These are phyloP conservation scores for Penicillium lagena DNA, from an alignment of 495 filamentous ascomycete genomes.

Conservation along the genomic window DNA sequence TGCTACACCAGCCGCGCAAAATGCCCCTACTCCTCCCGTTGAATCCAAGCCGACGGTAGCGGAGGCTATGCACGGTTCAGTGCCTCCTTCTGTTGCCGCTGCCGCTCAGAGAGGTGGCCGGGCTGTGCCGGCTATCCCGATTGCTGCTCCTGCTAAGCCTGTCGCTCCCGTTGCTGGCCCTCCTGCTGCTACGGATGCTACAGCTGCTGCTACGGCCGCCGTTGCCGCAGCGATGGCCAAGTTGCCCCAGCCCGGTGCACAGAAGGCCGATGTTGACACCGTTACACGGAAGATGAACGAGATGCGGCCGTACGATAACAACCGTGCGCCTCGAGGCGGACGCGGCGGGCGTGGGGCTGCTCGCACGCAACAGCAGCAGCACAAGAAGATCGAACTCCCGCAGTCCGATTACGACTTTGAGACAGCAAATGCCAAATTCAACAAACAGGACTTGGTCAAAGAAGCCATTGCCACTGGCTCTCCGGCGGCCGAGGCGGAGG, in stretches of 20 bases:
- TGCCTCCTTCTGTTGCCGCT: conserved; percentile 36
- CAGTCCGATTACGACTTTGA: conserved; percentile 90
- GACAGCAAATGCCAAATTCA: conserved; percentile 91
- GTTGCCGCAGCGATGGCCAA: conserved; percentile 90
- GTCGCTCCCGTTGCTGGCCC: conserved; percentile 33
- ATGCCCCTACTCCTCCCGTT: conserved; percentile 49
- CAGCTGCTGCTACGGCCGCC: conserved; percentile 74
- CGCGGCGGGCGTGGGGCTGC: conserved; percentile 52
- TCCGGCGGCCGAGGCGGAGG: conserved; percentile 42
- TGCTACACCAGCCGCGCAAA: conserved; percentile 32
- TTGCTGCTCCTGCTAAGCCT: conserved; percentile 32
- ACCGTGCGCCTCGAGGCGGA: conserved; percentile 45
- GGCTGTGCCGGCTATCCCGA: conserved; percentile 64
- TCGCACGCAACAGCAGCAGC: conserved; percentile 44
- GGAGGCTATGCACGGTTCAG: conserved; percentile 44
- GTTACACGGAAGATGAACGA: conserved; percentile 80
- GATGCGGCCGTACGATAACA: conserved; percentile 63
- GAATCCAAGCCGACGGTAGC: conserved; percentile 60
- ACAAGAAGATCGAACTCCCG: conserved; percentile 78
- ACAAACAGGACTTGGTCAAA: conserved; percentile 91
- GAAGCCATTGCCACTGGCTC: conserved; percentile 78
- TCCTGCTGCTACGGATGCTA: conserved; percentile 56
- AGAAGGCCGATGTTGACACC: conserved; percentile 58
- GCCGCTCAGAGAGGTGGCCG: conserved; percentile 53
- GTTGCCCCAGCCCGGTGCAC: conserved; percentile 46